Conservation (phyloP, 2,329 filamentous ascomycete genomes). For the Hymenoscyphus occultus region DNA sequence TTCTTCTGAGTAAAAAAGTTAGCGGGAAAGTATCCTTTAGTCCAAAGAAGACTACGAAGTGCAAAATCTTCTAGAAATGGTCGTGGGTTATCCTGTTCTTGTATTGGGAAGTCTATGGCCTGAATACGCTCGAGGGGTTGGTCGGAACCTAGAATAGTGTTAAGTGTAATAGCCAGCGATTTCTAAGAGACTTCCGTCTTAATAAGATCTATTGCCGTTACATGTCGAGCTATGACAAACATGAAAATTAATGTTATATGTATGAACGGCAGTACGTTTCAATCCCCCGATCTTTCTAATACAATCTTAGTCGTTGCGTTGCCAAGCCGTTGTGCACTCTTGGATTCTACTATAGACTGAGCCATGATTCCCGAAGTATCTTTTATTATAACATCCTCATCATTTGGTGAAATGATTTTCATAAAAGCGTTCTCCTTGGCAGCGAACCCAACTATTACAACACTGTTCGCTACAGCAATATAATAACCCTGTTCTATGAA, state of each 20-base stretch:
- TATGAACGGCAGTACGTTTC: conserved; percentile 32
- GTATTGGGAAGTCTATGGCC: conserved; percentile 23
- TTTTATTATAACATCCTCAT: conserved; percentile 19
- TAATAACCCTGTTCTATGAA: conserved; percentile 50
- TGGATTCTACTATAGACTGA: conserved; percentile 18
- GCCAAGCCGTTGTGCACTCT: conserved; percentile 24
- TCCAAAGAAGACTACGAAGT: conserved; percentile 30
- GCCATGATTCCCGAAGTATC: conserved; percentile 2
- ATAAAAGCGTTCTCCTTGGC: conserved; percentile 32
- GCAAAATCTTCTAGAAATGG: conserved; percentile 35
- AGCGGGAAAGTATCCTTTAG: conserved; percentile 29
- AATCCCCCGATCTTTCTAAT: conserved; percentile 28
- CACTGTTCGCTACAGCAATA: conserved; percentile 49
- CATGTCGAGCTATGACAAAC: conserved; percentile 23
- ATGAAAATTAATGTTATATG: conserved; percentile 33
- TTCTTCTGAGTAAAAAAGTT: conserved; percentile 31
- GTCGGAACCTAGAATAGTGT: conserved; percentile 24
- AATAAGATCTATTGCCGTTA: conserved; percentile 24
- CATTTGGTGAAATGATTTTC: conserved; percentile 21
- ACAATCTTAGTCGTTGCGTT: conserved; percentile 26
- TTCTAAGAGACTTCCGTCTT: conserved; percentile 30
- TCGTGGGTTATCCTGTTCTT: conserved; percentile 28
- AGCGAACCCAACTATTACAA: conserved; percentile 34
- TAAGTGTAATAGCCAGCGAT: conserved; percentile 25
- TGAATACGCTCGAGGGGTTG: conserved; percentile 20